Evolutionary conservation across 2,329 filamentous ascomycete species (phyloP).

Genomic region (Lachnellula suecica): DNA sequence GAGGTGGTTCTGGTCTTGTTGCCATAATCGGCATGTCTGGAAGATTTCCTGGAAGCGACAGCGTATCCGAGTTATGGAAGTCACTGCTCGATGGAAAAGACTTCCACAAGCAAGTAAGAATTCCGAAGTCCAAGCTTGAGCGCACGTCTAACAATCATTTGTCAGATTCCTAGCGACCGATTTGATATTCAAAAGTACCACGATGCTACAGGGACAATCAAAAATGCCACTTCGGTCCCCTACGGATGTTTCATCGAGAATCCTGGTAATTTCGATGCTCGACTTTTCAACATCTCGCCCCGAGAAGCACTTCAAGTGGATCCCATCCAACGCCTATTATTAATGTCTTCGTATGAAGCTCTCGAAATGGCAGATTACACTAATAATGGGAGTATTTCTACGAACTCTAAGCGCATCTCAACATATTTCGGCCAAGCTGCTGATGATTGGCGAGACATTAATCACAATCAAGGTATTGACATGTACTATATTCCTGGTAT

Average conservation of each 20-base stretch:
- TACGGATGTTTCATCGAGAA: slow-evolving; percentile 71
- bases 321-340: slow-evolving; percentile 71
- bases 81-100: background rate
- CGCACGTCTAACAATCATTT: background rate
- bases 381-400: slow-evolving; percentile 27
- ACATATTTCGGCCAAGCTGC: slow-evolving; percentile 6
- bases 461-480: slow-evolving; percentile 4
- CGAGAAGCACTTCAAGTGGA: slow-evolving; percentile 76
- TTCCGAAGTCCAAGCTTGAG: background rate
- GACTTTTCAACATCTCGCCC: slow-evolving; percentile 83
- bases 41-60: background rate
- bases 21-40: slow-evolving; percentile 2
- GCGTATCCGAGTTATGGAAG: background rate
- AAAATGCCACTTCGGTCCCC: slow-evolving; percentile 73
- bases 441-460: slow-evolving; percentile 10
- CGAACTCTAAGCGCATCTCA: slow-evolving; percentile 44
- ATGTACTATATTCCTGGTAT: slow-evolving; percentile 7
- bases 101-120: background rate
- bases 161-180: background rate
- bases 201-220: slow-evolving; percentile 68
- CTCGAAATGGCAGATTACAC: slow-evolving; percentile 68
- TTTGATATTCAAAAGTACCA: slow-evolving; percentile 44
- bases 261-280: slow-evolving; percentile 71
- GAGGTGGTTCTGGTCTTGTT: background rate
- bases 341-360: slow-evolving; percentile 75